Base-by-base conservation (phyloP, 163 green algal species). In the Smithsoniella earleae region DNA sequence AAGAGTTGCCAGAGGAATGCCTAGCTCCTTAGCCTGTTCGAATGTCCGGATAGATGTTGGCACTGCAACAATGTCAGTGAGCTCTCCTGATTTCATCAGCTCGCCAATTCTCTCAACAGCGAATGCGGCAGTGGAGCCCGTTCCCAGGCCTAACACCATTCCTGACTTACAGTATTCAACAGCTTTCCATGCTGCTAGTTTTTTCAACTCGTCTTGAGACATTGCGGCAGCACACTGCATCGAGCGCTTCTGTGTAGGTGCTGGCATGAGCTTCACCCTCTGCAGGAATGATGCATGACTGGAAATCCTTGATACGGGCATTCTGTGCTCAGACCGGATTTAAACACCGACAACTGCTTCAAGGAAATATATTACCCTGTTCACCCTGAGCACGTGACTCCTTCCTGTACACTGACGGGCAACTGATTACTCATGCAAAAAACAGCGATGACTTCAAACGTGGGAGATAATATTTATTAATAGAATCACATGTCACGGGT, bases 1-100 rank as follows among this genome's bases (percentile, higher is more conserved):
- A 18, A 99, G 83, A 2, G 92, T 97, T 25, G 91, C 92, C 22
- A 99, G 87, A 0, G 94, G 95, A 62, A 99, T 98, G 73, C 90
- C 90, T 27, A 97, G 85, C 85, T 80, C 75, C 73, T 87, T 78
- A 8, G 90, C 91, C 77, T 95, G 90, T 75, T 95, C 85, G 40
- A 86, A 87, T 10, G 89, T 93, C 36, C 84, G 78, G 40, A 95
- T 89, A 20, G 90, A 97, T 25, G 95, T 99, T 4, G 95, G 92
- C 45, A 98, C 91, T 25, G 84, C 90, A 20, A 98, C 78, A 72
- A 99, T 97, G 85, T 99, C 87, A 62, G 89, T 96, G 13, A 99
- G 83, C 77, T 90, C 85, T 46, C 93, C 93, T 33, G 86, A 77
- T 79, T 95, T 93, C 62, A 99, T 75, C 66, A 97, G 87, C 78